These are phyloP conservation scores for Parachaetomium inaequale DNA, from an alignment of 495 filamentous ascomycete genomes.

Conservation along the genomic window DNA sequence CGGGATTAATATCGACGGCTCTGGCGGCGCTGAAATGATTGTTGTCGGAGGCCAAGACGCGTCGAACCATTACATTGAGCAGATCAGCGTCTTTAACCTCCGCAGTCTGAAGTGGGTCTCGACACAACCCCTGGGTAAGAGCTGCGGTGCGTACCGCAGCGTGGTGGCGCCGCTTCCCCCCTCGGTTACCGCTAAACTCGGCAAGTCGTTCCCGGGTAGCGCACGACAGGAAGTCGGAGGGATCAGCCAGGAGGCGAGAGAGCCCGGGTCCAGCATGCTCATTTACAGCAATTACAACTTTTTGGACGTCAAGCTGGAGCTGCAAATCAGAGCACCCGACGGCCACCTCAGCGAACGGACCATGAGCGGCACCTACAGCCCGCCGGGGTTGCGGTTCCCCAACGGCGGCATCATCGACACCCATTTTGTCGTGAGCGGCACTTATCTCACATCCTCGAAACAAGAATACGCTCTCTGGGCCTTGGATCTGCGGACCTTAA, in stretches of 20 bases:
- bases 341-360: slow-evolving; percentile 80
- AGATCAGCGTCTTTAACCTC: slow-evolving; percentile 96
- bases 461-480: slow-evolving; percentile 99
- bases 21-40: slow-evolving; percentile 94
- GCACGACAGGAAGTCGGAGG: slow-evolving; percentile 32
- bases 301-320: slow-evolving; percentile 88
- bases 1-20: slow-evolving; percentile 82
- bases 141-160: slow-evolving; percentile 92
- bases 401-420: slow-evolving; percentile 92
- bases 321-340: slow-evolving; percentile 82
- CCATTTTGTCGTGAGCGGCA: slow-evolving; percentile 94
- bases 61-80: slow-evolving; percentile 97
- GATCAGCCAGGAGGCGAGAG: slow-evolving; percentile 49
- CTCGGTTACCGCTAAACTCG: slow-evolving; percentile 64
- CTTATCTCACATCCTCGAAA: slow-evolving; percentile 93
- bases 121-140: slow-evolving; percentile 76
- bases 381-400: slow-evolving; percentile 88
- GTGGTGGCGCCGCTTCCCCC: slow-evolving; percentile 81
- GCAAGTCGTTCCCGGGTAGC: slow-evolving; percentile 41
- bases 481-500: slow-evolving; percentile 78
- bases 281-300: slow-evolving; percentile 99
- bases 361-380: slow-evolving; percentile 82
- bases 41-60: slow-evolving; percentile 95
- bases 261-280: slow-evolving; percentile 78
- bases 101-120: slow-evolving; percentile 95